These are phyloP conservation scores for Backusella australiensis DNA, from an alignment of 192 early-diverging fungal species.

Conservation along the genomic window DNA sequence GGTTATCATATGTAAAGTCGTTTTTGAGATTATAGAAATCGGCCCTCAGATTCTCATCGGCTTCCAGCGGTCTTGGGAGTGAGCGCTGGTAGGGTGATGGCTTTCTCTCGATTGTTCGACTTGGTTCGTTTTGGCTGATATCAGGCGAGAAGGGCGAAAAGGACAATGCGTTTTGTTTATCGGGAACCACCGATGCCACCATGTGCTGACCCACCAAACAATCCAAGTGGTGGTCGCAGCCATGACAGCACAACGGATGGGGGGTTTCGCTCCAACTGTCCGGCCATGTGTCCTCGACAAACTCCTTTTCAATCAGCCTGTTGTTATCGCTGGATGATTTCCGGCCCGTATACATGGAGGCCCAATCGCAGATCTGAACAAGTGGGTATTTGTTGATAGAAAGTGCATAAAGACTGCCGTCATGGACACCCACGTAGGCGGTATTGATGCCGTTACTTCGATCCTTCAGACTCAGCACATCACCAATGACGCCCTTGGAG, in stretches of 20 bases:
- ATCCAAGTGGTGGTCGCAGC: constrained; percentile 24
- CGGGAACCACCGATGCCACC: background rate
- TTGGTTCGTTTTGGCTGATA: background rate
- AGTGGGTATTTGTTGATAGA: constrained; percentile 65
- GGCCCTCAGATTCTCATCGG: background rate
- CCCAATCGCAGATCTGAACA: constrained; percentile 40
- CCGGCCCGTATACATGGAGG: constrained; percentile 17
- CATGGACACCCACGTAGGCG: constrained; percentile 64
- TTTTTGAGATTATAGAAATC: background rate
- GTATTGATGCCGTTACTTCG: constrained; percentile 30
- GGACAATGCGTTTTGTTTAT: background rate
- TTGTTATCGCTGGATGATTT: constrained; percentile 1
- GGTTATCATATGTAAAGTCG: constrained; percentile 9
- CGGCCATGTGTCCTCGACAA: background rate
- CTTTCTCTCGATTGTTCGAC: background rate
- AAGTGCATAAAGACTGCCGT: constrained; percentile 68
- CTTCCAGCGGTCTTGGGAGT: background rate
- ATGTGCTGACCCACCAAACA: constrained; percentile 47
- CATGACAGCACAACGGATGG: background rate
- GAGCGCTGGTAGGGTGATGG: background rate
- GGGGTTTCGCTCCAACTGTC: background rate
- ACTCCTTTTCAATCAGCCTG: background rate
- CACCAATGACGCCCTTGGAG: constrained; percentile 24
- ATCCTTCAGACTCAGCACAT: constrained; percentile 28
- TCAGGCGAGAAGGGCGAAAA: background rate